A percentile compares a stretch with the other conserved stretches of the same genome.
Conservation (phyloP, 2,329 filamentous ascomycete genomes). For the Penicillium sclerotigenum region DNA sequence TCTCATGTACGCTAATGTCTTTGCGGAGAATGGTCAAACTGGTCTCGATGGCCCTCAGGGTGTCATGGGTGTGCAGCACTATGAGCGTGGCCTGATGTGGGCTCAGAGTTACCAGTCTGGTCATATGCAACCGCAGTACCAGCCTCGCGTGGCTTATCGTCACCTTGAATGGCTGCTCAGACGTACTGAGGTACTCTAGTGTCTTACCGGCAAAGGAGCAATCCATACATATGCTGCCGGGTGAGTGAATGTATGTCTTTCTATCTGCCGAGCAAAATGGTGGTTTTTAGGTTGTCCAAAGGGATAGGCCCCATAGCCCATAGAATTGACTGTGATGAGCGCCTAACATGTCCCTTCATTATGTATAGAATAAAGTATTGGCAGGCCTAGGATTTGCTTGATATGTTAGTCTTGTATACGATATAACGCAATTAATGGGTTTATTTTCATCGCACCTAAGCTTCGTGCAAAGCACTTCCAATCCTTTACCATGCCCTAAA, state of each 20-base stretch:
- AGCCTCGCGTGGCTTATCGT: slow-evolving; percentile 65
- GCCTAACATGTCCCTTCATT: background rate
- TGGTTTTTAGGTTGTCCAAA: background rate
- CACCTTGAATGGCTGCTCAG: slow-evolving; percentile 52
- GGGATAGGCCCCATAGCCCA: background rate
- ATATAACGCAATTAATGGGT: background rate
- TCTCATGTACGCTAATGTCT: slow-evolving; percentile 53
- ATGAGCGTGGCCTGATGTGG: slow-evolving; percentile 74
- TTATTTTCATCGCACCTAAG: background rate
- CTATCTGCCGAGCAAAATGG: background rate
- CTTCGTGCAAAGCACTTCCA: background rate
- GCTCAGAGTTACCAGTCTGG: slow-evolving; percentile 45
- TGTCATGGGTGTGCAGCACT: slow-evolving; percentile 67
- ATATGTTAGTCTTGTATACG: background rate
- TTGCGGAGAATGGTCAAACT: slow-evolving; percentile 57
- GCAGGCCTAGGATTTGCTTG: background rate
- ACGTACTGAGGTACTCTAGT: slow-evolving; percentile 27
- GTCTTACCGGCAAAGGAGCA: no score
- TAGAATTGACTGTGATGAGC: background rate
- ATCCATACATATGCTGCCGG: background rate
- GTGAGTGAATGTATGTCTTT: background rate
- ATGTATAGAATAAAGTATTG: background rate
- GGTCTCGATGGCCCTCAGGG: slow-evolving; percentile 65
- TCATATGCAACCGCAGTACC: slow-evolving; percentile 57
- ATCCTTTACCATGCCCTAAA: background rate